phyloP scores from a whole-genome alignment of 2,329 filamentous ascomycete genomes.

The Ophiocordyceps camponoti-leonardi region DNA sequence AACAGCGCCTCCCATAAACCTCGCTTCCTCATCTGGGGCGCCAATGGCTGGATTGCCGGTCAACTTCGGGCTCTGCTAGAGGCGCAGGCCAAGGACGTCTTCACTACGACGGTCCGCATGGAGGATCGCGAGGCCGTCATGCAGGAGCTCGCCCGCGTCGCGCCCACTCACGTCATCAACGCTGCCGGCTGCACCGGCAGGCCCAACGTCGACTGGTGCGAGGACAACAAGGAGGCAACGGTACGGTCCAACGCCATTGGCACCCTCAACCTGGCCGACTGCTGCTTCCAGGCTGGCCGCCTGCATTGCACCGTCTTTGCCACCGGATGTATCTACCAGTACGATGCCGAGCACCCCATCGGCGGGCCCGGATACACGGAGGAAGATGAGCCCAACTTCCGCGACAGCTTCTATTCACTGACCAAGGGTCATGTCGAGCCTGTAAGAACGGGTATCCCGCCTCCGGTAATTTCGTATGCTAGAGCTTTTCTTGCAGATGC shows the following conservation, averaged over 20 bases:
- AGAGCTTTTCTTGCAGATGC: slow-evolving; percentile 23
- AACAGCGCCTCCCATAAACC: neutral
- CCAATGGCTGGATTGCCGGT: slow-evolving; percentile 43
- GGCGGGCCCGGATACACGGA: slow-evolving; percentile 43
- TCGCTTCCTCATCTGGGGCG: slow-evolving; percentile 48
- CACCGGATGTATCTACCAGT: slow-evolving; percentile 51
- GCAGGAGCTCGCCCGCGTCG: slow-evolving; percentile 36
- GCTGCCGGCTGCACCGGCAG: slow-evolving; percentile 48
- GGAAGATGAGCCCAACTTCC: slow-evolving; percentile 46
- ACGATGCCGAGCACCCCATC: slow-evolving; percentile 42
- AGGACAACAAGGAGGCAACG: slow-evolving; percentile 50
- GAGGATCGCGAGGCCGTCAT: slow-evolving; percentile 41
- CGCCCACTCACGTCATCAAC: slow-evolving; percentile 51
- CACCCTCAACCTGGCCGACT: slow-evolving; percentile 44
- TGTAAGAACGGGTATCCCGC: slow-evolving; percentile 2
- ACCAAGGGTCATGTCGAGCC: slow-evolving; percentile 48
- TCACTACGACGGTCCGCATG: slow-evolving; percentile 46
- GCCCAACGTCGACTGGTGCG: slow-evolving; percentile 56
- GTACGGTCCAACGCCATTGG: slow-evolving; percentile 51
- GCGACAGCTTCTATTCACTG: slow-evolving; percentile 49
- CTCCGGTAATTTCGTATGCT: neutral
- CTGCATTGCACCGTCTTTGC: slow-evolving; percentile 50
- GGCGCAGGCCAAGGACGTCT: slow-evolving; percentile 41
- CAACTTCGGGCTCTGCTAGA: slow-evolving; percentile 42
- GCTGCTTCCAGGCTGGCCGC: slow-evolving; percentile 35